Evolutionary conservation across 2,329 filamentous ascomycete species (phyloP), one percentile per base, ranked within the genome.

Genomic region (Neurospora crassa): DNA sequence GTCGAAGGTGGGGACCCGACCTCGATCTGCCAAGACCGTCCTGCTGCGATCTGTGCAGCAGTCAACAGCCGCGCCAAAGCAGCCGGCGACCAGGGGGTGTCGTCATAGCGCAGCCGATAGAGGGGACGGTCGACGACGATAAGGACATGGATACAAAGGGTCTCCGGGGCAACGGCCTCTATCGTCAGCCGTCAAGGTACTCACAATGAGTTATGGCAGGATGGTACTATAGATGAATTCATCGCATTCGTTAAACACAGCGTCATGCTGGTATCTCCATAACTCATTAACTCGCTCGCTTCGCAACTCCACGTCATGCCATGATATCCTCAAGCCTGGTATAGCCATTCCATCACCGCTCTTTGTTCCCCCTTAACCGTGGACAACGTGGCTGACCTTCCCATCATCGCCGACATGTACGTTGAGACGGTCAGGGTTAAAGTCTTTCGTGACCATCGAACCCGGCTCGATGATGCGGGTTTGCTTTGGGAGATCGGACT

Each of bases 371-470:
- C 40, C 79, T 12, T 79, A 88, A 29, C 87, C 87, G 75, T 89
- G 85, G 73, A 82, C 78, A 71, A 90, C 88, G 73, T 89, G 86
- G 70, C 84, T 84, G 67, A 90, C 87, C 16, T 85, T 88, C 68
- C 88, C 88, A 71, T 90, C 86, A 40, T 89, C 85, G 71, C 84
- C 84, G 69, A 90, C 77, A 74, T 88, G 84, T 29, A 91, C 83
- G 72, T 90, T 90, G 73, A 91, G 81, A 59, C 88, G 82, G 71
- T 85, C 80, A 68, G 84, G 81, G 1, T 80, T 79, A 76, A 84
- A 85, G 76, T 90, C 88, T 79, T 83, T 87, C 70, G 88, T 89
- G 29, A 88, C 84, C 79, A 89, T 86, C 77, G 78, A 79, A 69
- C 86, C 87, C 0, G 87, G 87, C 78, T 84, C 76, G 76, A 90